Conservation (phyloP, 805 yeast species). For the Candida endomychidarum region DNA sequence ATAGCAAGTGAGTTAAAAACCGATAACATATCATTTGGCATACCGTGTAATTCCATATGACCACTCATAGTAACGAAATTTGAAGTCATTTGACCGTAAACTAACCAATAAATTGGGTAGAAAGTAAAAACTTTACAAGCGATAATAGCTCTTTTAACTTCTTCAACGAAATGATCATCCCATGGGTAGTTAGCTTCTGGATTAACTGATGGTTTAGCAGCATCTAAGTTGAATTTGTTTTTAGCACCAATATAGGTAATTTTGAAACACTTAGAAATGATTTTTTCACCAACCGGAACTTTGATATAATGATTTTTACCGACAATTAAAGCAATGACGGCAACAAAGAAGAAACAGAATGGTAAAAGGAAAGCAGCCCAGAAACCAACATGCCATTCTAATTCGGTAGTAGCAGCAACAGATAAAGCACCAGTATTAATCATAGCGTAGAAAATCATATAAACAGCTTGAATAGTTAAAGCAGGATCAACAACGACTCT, state of each 20-base stretch:
- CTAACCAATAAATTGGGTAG: conserved; percentile 74
- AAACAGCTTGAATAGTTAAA: conserved; percentile 69
- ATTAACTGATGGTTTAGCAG: conserved; percentile 58
- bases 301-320: conserved; percentile 59
- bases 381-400: conserved; percentile 64
- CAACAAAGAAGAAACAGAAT: conserved; percentile 55
- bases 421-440: conserved; percentile 75
- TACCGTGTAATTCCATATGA: conserved; percentile 68
- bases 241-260: conserved; percentile 41
- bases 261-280: conserved; percentile 53
- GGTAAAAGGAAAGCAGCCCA: conserved; percentile 78
- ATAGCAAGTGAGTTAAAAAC: conserved; percentile 74
- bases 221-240: conserved; percentile 50
- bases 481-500: conserved; percentile 56
- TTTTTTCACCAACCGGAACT: conserved; percentile 61
- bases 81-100: conserved; percentile 68
- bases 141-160: conserved; percentile 59
- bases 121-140: conserved; percentile 75
- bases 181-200: conserved; percentile 52
- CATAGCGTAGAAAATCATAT: conserved; percentile 74
- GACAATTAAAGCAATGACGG: conserved; percentile 48
- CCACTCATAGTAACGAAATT: conserved; percentile 76
- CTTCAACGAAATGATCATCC: conserved; percentile 73
- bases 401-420: conserved; percentile 73
- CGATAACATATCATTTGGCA: conserved; percentile 79